Base-by-base conservation (phyloP, 306 rosid genomes). In the Geum urbanum region DNA sequence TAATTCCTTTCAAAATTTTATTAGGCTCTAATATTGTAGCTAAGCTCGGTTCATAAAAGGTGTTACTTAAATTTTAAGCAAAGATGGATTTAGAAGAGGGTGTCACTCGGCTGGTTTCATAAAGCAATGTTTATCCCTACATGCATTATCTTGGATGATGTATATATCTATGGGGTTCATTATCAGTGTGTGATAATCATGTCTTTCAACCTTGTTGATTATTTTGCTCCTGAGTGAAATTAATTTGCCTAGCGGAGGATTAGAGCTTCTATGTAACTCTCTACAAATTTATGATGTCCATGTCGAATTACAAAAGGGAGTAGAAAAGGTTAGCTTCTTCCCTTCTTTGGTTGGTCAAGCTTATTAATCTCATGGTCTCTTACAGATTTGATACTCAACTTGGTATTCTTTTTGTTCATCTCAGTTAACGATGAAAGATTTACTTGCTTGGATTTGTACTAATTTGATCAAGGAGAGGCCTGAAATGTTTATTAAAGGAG, bases 401-500 rank as follows among this genome's bases (percentile, higher is more conserved):
- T n/a, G 46, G 6, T 76, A 27, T n/a, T 76, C 62, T 43, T 47
- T 24, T 73, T 72, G 2, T 76, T 35, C 75, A 66, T 69, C 32
- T 75, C 82, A 90, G 99, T 82, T 90, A 24, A 83, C 49, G 58
- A 90, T 94, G 97, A 90, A 89, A 83, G 86, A 85, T 80, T 84
- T 94, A 85, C 95, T 94, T 8, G 52, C 89, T 44, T 94, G 99
- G 99, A 89, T 91, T 35, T 85, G 84, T 54, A 74, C 78, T 63
- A 87, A 91, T 82, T 62, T 94, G 91, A 94, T 94, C 83, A 88
- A 88, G 88, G 97, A 90, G 84, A 84, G 99, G 73, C 92, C 99
- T 12, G 99, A 94, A 79, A 94, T 94, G 95, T 94, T 94, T 82
- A 87, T 94, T 89, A 94, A 94, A 87, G 97, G 88, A 74, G 95